A percentile compares a stretch with the other conserved stretches of the same genome.
Conservation (phyloP, 192 early-diverging fungal species). For the Mortierella claussenii region DNA sequence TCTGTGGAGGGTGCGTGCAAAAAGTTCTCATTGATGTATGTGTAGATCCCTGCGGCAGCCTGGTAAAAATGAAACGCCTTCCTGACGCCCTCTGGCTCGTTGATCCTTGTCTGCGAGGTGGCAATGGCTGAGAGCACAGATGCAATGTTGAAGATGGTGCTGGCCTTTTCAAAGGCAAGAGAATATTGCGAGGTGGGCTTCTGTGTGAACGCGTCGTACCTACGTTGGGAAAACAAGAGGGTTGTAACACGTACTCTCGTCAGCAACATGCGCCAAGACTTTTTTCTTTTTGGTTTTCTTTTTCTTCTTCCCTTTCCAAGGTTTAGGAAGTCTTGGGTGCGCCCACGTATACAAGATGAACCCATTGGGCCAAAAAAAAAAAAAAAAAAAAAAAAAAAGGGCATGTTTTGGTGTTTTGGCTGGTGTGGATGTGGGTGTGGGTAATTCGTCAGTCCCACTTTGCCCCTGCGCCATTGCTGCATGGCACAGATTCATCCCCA, state of each 20-base stretch:
- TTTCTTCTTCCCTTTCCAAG: no score
- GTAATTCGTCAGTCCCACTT: no score
- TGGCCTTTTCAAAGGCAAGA: conserved; percentile 97
- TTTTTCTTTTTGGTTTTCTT: no score
- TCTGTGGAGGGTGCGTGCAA: conserved; percentile 95
- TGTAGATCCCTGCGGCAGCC: conserved; percentile 91
- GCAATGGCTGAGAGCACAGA: conserved; percentile 81
- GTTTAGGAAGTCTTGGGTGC: no score
- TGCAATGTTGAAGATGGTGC: conserved; percentile 94
- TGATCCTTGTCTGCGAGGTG: conserved; percentile 74
- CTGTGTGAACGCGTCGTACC: conserved; percentile 87
- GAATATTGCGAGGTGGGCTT: conserved; percentile 88
- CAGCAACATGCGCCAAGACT: conserved; percentile 16
- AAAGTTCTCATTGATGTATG: conserved; percentile 98
- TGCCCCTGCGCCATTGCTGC: no score
- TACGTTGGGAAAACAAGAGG: not conserved
- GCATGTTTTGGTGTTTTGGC: no score
- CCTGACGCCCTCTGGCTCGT: conserved; percentile 79
- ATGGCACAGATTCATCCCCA: no score
- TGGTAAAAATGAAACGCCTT: conserved; percentile 92
- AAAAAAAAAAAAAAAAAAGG: conserved; percentile 9
- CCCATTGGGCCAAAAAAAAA: not conserved
- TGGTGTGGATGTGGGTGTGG: no score
- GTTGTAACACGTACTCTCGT: not conserved
- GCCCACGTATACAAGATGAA: not conserved